Evolutionary conservation across 108 stramenopile genomes (phyloP).

Genomic region (Cylindrotheca closterium): DNA sequence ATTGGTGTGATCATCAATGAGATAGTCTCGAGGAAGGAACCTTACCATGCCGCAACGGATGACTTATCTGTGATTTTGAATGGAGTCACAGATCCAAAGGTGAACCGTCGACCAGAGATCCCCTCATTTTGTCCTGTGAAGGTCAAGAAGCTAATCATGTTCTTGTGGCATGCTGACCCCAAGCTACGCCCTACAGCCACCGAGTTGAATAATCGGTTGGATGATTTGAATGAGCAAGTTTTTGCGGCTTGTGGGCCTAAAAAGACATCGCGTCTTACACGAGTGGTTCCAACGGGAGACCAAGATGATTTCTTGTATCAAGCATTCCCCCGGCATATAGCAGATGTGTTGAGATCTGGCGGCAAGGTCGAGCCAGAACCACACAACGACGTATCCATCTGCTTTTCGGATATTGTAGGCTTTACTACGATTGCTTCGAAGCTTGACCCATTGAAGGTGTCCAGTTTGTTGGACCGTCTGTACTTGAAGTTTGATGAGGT

Average conservation of each 20-base stretch:
- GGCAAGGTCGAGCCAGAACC: slow-evolving; percentile 35
- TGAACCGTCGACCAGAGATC: slow-evolving; percentile 32
- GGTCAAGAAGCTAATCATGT: slow-evolving; percentile 17
- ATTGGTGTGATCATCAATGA: slow-evolving; percentile 60
- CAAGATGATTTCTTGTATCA: slow-evolving; percentile 3
- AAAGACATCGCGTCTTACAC: no score
- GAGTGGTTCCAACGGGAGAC: no score
- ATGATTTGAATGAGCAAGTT: no score
- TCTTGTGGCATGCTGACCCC: slow-evolving; percentile 24
- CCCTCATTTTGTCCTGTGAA: slow-evolving; percentile 14
- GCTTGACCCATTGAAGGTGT: slow-evolving; percentile 39
- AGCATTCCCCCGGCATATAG: slow-evolving; percentile 54
- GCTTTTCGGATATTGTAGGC: slow-evolving; percentile 61
- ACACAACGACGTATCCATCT: slow-evolving; percentile 27
- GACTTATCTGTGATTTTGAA: slow-evolving; percentile 16
- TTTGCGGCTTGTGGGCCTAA: no score
- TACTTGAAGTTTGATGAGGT: slow-evolving; percentile 48
- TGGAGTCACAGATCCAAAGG: slow-evolving; percentile 10
- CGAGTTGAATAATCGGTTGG: slow-evolving; percentile 14
- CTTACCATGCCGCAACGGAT: slow-evolving; percentile 39
- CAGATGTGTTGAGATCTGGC: slow-evolving; percentile 42
- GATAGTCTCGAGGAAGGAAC: slow-evolving; percentile 46
- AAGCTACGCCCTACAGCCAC: slow-evolving; percentile 22
- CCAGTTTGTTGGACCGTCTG: slow-evolving; percentile 49
- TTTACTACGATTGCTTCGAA: slow-evolving; percentile 43